Conservation (phyloP, 78 protist species). For the Protostelium mycophagum region DNA sequence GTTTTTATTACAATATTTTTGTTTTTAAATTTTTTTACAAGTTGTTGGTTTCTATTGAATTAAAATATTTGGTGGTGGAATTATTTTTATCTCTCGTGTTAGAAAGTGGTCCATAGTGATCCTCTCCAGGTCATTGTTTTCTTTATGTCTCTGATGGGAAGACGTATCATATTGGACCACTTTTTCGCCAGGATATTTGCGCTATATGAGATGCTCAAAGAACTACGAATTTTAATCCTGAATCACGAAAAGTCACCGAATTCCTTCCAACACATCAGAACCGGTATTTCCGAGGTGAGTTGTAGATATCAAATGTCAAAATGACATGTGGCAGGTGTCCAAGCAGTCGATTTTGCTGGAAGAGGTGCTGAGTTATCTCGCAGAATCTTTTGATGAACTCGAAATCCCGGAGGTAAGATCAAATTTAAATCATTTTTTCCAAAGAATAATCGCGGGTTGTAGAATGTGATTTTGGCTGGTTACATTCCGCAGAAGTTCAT, state of each 20-base stretch:
- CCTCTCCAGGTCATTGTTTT: neutral
- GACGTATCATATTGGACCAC: slow-evolving; percentile 13
- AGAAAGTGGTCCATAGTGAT: too few species aligned
- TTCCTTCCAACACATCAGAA: neutral
- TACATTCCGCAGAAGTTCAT: too few species aligned
- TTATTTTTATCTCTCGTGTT: too few species aligned
- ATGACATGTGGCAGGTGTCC: neutral
- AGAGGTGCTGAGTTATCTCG: slow-evolving; percentile 2
- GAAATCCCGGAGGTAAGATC: slow-evolving; percentile 7
- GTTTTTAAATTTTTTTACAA: too few species aligned
- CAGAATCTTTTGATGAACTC: neutral
- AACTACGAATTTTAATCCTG: neutral
- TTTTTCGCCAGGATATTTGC: slow-evolving; percentile 15
- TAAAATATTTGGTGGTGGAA: neutral
- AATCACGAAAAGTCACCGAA: neutral
- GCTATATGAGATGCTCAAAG: slow-evolving; percentile 14
- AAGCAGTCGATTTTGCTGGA: slow-evolving; percentile 14
- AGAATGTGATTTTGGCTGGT: too few species aligned
- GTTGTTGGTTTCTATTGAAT: too few species aligned
- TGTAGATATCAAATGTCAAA: neutral
- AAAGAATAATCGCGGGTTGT: neutral
- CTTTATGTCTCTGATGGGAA: slow-evolving; percentile 6
- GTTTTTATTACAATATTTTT: too few species aligned
- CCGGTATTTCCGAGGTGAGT: neutral
- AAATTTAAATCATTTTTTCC: neutral